Evolutionary conservation across 2,329 filamentous ascomycete species (phyloP).

Genomic region (Geosmithia putterillii): DNA sequence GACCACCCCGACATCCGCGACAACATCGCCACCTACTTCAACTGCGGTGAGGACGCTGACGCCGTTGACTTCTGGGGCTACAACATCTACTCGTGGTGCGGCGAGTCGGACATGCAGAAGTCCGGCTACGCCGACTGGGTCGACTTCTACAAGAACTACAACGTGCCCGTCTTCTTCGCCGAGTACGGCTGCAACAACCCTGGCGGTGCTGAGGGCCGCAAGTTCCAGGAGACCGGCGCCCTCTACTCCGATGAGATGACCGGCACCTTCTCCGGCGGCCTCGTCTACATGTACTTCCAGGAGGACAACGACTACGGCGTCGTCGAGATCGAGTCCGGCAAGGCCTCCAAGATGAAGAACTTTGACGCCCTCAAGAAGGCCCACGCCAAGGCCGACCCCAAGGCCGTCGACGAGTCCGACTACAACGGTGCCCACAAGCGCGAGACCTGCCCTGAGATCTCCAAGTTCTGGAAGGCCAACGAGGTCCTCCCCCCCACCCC

Average conservation of each 20-base stretch:
- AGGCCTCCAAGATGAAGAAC: slow-evolving; percentile 57
- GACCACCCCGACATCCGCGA: slow-evolving; percentile 76
- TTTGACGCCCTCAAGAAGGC: slow-evolving; percentile 61
- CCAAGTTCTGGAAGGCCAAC: slow-evolving; percentile 50
- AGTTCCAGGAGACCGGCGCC: slow-evolving; percentile 73
- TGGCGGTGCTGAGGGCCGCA: slow-evolving; percentile 49
- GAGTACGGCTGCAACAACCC: slow-evolving; percentile 90
- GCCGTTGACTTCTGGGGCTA: slow-evolving; percentile 97
- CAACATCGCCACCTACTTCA: slow-evolving; percentile 84
- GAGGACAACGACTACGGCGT: slow-evolving; percentile 84
- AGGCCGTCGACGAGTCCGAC: slow-evolving; percentile 46
- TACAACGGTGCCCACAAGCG: slow-evolving; percentile 45
- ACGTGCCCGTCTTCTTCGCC: slow-evolving; percentile 93
- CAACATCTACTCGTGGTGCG: slow-evolving; percentile 99
- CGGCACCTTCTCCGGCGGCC: slow-evolving; percentile 81
- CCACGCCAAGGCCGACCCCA: slow-evolving; percentile 56
- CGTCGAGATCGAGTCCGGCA: slow-evolving; percentile 45
- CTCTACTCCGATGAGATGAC: slow-evolving; percentile 78
- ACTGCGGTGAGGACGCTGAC: slow-evolving; percentile 57
- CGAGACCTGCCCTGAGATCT: slow-evolving; percentile 52
- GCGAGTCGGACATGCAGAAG: slow-evolving; percentile 59
- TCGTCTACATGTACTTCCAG: slow-evolving; percentile 98
- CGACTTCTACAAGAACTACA: slow-evolving; percentile 77
- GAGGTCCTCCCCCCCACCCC: slow-evolving; percentile 68
- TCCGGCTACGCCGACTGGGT: slow-evolving; percentile 79